phyloP scores from a whole-genome alignment of 495 filamentous ascomycete genomes.

The Penicillium simplicissimum region DNA sequence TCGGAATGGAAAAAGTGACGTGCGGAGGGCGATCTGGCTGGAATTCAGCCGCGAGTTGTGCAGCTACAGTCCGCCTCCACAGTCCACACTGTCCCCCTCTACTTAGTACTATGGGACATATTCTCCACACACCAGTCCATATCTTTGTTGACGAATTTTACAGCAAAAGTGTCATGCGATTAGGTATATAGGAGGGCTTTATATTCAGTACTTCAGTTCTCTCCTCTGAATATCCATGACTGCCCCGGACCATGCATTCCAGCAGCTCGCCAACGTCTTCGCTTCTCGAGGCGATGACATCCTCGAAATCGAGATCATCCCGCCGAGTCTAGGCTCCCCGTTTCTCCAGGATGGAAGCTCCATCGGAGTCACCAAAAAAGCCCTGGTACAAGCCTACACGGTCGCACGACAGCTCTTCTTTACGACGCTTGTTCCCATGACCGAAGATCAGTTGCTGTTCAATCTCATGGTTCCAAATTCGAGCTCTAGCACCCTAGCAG shows the following conservation, averaged over 20 bases:
- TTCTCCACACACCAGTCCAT: neutral
- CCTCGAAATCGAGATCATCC: slow-evolving; percentile 76
- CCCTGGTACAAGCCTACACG: slow-evolving; percentile 66
- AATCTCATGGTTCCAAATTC: slow-evolving; percentile 15
- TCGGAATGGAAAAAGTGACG: slow-evolving; percentile 15
- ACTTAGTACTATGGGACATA: neutral
- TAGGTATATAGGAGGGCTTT: neutral
- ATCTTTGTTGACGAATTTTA: neutral
- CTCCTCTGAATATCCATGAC: slow-evolving; percentile 29
- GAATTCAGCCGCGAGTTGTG: neutral
- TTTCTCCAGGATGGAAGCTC: slow-evolving; percentile 58
- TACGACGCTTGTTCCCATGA: slow-evolving; percentile 28
- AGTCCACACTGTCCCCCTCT: neutral
- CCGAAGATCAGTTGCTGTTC: slow-evolving; percentile 16
- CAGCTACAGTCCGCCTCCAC: slow-evolving; percentile 17
- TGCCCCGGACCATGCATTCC: slow-evolving; percentile 34
- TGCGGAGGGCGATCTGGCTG: slow-evolving; percentile 15
- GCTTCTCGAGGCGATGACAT: slow-evolving; percentile 39
- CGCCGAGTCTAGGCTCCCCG: slow-evolving; percentile 48
- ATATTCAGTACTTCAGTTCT: neutral
- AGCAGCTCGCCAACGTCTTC: slow-evolving; percentile 36
- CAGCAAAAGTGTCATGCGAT: neutral
- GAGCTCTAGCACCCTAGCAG: neutral
- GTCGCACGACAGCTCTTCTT: slow-evolving; percentile 60
- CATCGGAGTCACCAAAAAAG: slow-evolving; percentile 70